A percentile compares a stretch with the other conserved stretches of the same genome.
These are phyloP conservation scores for Scheffersomyces spartinae DNA, from an alignment of 805 yeast species.

Conservation along the genomic window DNA sequence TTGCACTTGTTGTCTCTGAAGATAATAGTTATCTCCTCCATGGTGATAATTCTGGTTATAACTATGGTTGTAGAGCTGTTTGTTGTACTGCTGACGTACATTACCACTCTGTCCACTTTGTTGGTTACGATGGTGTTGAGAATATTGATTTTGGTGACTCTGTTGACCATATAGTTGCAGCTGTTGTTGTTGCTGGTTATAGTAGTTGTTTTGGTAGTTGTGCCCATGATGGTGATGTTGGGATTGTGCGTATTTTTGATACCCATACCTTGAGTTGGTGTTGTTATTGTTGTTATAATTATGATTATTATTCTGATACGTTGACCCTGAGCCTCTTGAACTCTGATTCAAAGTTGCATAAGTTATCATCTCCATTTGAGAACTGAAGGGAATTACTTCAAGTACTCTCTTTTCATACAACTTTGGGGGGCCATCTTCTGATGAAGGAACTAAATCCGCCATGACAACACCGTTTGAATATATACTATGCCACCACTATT, in stretches of 20 bases:
- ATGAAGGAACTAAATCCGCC: too few species aligned
- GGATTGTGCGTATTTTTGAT: too few species aligned
- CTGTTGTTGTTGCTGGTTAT: conserved; percentile 6
- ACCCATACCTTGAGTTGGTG: too few species aligned
- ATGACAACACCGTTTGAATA: too few species aligned
- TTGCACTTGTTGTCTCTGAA: conserved; percentile 8
- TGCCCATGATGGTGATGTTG: conserved; percentile 1
- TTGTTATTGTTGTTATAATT: too few species aligned
- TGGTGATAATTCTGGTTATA: too few species aligned
- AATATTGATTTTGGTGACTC: conserved; percentile 3
- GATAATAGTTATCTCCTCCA: conserved; percentile 9
- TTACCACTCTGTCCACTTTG: conserved; percentile 21
- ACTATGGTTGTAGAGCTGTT: conserved; percentile 1
- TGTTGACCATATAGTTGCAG: conserved; percentile 1
- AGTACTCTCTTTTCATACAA: conserved; percentile 14
- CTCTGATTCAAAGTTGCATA: conserved; percentile 4
- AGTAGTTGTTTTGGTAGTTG: conserved; percentile 3
- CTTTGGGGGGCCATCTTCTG: too few species aligned
- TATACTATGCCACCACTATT: too few species aligned
- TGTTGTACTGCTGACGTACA: conserved; percentile 15
- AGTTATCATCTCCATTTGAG: conserved; percentile 17
- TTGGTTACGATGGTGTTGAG: conserved; percentile 6
- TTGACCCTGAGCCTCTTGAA: too few species aligned
- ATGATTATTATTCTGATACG: too few species aligned
- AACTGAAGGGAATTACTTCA: conserved; percentile 15